Evolutionary conservation across 192 early-diverging fungal genomes (phyloP), one percentile per base, ranked within the genome.

Genomic region (Entophlyctis luteolus): DNA sequence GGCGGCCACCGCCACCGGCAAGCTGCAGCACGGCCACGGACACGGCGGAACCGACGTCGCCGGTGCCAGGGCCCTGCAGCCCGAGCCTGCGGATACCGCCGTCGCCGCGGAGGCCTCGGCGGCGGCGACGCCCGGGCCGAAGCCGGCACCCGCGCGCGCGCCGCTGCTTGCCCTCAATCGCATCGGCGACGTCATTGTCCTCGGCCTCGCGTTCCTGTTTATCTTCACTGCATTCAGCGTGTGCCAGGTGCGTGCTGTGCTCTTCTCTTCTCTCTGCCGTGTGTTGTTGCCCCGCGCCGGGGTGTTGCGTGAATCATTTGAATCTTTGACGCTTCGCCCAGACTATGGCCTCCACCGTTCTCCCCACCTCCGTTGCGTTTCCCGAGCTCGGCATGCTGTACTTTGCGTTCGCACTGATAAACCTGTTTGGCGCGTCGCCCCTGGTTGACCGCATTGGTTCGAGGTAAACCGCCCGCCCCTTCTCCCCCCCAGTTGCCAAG

Each of bases 331-430:
- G 12, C 39, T 46, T 45, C 25, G 37, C 23, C 6, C 29, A 59
- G 60, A 63, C 31, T 37, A 63, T 63, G 60, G 60, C 60, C 25
- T 63, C 60, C 10, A 63, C 60, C 1, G 60, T 63, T 29, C 60
- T 63, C n/a, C 60, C 60, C 14, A 49, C 28, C 29, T 14, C 23
- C 8, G 60, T 63, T 32, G 56, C 68, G 18, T 70, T 62, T 31
- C 58, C 58, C 3, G 16, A 12, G 0, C 48, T 70, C 31, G 68
- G 68, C 6, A 18, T 29, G 23, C 35, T 70, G 6, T 70, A 70
- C 34, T n/a, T 70, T 8, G 18, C 68, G 10, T 70, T 70, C 1
- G 68, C 68, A 6, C 32, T 70, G 10, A 53, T 62, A 48, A 70
- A 70, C 50, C 47, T 70, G 20, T 62, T 62, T 48, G 48, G 47